Evolutionary conservation across 306 rosid genomes (phyloP), one percentile per base, ranked within the genome.

Genomic region (Gastrolobium bilobum): DNA sequence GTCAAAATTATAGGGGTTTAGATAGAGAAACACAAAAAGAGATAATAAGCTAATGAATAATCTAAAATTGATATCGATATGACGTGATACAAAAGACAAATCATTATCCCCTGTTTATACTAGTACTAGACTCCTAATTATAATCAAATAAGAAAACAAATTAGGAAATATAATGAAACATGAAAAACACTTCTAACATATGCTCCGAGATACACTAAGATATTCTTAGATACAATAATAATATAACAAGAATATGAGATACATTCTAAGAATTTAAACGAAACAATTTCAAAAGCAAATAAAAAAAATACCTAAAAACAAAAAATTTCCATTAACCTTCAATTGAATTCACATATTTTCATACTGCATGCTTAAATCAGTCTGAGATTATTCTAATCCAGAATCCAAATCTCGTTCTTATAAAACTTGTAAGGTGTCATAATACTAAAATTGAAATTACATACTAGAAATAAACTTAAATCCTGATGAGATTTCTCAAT

Each of bases 321-420:
- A 11, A 34, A 58, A 15, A 6, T 38, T 42, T 34, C 42, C 66
- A 68, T n/a, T 7, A 77, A 7, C 37, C 20, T 43, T 30, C n/a
- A 38, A 71, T 35, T 54, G 29, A 61, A 40, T 35, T 63, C 43
- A 33, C 64, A n/a, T 47, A 10, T 39, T 52, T 31, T 13, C 44
- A 50, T 26, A 46, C 57, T 0, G 10, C 62, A 83, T 29, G 40
- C 82, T 44, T 30, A 48, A 71, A 52, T 35, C 37, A 74, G 44
- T 52, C 26, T 61, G 35, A 78, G 40, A 35, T 61, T 63, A 37
- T 37, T 39, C 78, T 46, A 38, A 29, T 34, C 70, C 56, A 71
- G 33, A 70, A 80, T 30, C 83, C 65, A 80, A 59, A 33, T 6
- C 4, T 51, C 59, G 0, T 68, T 71, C 59, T 73, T 38, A 15